Evolutionary conservation across 2,329 filamentous ascomycete species (phyloP), one percentile per base, ranked within the genome.

Genomic region (Diaporthe ilicicola): DNA sequence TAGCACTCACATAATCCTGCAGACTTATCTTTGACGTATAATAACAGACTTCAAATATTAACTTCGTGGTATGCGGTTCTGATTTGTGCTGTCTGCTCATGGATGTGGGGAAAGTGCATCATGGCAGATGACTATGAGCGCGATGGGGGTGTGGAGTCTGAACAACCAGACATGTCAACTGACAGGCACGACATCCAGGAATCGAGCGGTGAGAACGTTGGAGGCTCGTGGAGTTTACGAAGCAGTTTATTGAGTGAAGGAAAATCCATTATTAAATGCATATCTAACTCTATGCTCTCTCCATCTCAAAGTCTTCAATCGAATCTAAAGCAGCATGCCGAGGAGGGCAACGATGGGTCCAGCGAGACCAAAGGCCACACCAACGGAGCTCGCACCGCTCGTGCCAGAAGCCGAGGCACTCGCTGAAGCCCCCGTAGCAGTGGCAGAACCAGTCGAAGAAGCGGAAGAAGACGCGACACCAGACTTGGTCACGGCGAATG

Each of bases 401-500:
- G 68, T 70, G n/a, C 73, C 62, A 46, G 72, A 70, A 42, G 75
- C 42, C 27, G 74, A 71, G 48, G 74, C 71, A 32, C 70, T 73
- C 61, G 73, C 69, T 50, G 72, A 65, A 1, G 73, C 73, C 17
- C 67, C 70, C 15, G 75, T 73, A 19, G 65, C 42, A 27, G 27
- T 37, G 4, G 72, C 75, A 56, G 72, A 75, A 56, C 75, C 74
- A 13, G 70, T 72, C 24, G 75, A 76, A 32, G 75, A 83, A 12
- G 77, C 77, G 1, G 75, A 82, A 10, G 79, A 74, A 46, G 77
- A 74, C 0, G 19, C 27, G 2, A 59, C 53, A 1, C 74, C 74
- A 9, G 75, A 76, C 69, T 76, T 75, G 67, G 74, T 73, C 5
- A 76, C 75, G 13, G 72, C 70, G 15, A 76, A 76, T 1, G 56